These are phyloP conservation scores for Plantago coronopus DNA, from an alignment of 305 asterid genomes.

Conservation along the genomic window DNA sequence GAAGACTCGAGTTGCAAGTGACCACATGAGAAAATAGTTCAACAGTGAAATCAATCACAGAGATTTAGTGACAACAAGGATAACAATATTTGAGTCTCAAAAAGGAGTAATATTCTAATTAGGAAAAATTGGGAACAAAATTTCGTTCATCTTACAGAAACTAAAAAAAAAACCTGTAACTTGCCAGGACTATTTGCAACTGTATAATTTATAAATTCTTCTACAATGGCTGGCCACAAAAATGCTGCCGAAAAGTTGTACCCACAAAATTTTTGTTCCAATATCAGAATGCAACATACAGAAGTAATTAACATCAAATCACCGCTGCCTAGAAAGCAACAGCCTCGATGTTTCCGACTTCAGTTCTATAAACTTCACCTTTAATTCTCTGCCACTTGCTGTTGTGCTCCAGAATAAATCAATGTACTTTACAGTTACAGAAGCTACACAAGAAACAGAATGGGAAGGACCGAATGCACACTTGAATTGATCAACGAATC, in stretches of 20 bases:
- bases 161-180: neutral
- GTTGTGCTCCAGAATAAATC: conserved; percentile 2
- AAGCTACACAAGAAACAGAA: conserved; percentile 34
- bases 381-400: conserved; percentile 4
- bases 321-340: conserved; percentile 34
- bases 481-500: conserved; percentile 49
- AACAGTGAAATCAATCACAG: too few species aligned
- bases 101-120: neutral
- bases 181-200: conserved; percentile 31
- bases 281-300: conserved; percentile 36
- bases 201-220: conserved; percentile 34
- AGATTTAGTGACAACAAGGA: too few species aligned
- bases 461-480: conserved; percentile 29
- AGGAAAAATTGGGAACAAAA: conserved; percentile 14
- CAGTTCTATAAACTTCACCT: conserved; percentile 28
- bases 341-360: conserved; percentile 26
- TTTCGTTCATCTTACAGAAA: conserved; percentile 7
- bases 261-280: conserved; percentile 36
- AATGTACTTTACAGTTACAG: conserved; percentile 31
- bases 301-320: conserved; percentile 33
- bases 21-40: too few species aligned
- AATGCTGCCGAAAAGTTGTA: conserved; percentile 33
- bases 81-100: too few species aligned
- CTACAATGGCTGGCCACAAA: conserved; percentile 39
- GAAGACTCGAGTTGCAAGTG: too few species aligned